These are phyloP conservation scores for Jacaranda mimosifolia DNA, from an alignment of 257 asterid genomes.

Conservation along the genomic window DNA sequence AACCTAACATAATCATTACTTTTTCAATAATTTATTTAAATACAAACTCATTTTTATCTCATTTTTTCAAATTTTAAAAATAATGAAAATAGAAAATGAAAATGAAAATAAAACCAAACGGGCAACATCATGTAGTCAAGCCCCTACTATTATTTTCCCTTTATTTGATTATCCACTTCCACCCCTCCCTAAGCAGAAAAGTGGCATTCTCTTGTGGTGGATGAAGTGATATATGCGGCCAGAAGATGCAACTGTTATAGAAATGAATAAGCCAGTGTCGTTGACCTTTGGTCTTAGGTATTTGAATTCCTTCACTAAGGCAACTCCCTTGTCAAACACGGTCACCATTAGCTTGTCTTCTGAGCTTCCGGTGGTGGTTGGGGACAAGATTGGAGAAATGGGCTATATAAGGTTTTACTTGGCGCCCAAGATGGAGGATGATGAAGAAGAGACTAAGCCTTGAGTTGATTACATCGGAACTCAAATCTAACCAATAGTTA, in stretches of 20 bases:
- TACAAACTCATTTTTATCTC: no score
- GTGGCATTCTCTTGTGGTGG: not conserved
- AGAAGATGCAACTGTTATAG: conserved; percentile 79
- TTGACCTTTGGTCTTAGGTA: conserved; percentile 82
- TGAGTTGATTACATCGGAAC: conserved; percentile 32
- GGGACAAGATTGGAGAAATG: conserved; percentile 95
- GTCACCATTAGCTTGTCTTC: conserved; percentile 85
- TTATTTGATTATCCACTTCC: not conserved
- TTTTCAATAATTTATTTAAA: no score
- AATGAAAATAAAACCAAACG: no score
- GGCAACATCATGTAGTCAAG: not conserved
- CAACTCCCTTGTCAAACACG: conserved; percentile 70
- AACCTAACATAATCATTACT: no score
- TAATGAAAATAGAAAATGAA: no score
- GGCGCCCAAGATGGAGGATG: conserved; percentile 96
- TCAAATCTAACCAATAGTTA: not conserved
- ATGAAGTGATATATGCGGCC: conserved; percentile 58
- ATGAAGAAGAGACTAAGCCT: conserved; percentile 74
- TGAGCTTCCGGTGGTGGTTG: conserved; percentile 90
- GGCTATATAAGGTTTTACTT: conserved; percentile 82
- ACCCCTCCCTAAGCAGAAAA: not conserved
- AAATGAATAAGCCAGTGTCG: conserved; percentile 90
- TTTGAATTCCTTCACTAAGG: conserved; percentile 83
- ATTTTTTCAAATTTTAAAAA: no score
- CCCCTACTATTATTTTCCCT: not conserved